Evolutionary conservation across 495 filamentous ascomycete genomes (phyloP), one percentile per base, ranked within the genome.

Genomic region (Aspergillus nidulans): DNA sequence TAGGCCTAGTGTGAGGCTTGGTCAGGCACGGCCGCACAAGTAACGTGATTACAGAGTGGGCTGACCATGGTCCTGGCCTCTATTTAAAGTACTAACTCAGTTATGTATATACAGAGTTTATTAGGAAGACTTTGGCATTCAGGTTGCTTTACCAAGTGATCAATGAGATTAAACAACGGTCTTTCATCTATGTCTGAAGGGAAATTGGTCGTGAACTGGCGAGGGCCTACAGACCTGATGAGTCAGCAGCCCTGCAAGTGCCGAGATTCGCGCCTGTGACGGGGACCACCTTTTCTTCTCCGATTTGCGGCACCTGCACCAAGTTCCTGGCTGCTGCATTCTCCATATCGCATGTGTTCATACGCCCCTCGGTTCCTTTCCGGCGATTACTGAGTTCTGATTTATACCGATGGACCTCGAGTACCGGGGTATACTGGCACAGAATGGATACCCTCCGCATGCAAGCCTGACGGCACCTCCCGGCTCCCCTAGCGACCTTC

Each of bases 271-370:
- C 61, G 54, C 26, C 10, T 25, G 32, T 16, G 4, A 34, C 30
- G 30, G 30, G 38, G 39, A 51, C 44, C 34, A 32, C 13, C 45
- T 49, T 53, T 71, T 74, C 68, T 69, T 64, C 30, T 34, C 74
- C 74, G 74, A 77, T 76, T 76, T 74, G 70, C 74, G 74, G 74
- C 72, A 68, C 61, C 47, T 61, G 49, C 23, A 50, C 39, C 38
- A 23, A 55, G 49, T 38, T 49, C 53, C 47, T 43, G 40, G 34
- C 47, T 61, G 47, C 58, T 62, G 62, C 62, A 52, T 49, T 57
- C 62, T 59, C 45, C 36, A 56, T 52, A 53, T 61, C 57, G 58
- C 58, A 60, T 59, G 55, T 62, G 64, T 57, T 59, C 34, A 46
- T 41, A 53, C 43, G 55, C 46, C 55, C 58, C 57, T 59, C 64